These are phyloP conservation scores for Betula pendula DNA, from an alignment of 306 rosid genomes.

Conservation along the genomic window DNA sequence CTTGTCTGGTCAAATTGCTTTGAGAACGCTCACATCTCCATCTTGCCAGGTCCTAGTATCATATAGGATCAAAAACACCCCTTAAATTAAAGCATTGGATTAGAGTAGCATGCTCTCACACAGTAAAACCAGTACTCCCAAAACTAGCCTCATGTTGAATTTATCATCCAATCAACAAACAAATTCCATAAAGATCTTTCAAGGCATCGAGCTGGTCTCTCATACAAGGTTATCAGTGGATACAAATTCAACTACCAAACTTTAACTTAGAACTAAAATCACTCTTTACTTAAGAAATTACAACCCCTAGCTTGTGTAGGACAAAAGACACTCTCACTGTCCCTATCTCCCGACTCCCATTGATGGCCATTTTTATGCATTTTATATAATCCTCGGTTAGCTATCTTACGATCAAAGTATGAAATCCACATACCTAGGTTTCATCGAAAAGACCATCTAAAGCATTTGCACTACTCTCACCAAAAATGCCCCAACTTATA, in stretches of 20 bases:
- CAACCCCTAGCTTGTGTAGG: neutral
- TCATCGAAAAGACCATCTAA: neutral
- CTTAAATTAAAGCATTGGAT: neutral
- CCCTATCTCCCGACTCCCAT: neutral
- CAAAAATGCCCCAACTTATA: neutral
- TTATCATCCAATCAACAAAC: neutral
- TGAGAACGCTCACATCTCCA: neutral
- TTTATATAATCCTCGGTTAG: neutral
- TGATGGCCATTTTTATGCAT: neutral
- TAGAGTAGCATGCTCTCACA: conserved; percentile 6
- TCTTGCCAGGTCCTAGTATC: neutral
- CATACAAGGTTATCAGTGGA: neutral
- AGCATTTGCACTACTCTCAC: neutral
- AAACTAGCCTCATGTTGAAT: neutral
- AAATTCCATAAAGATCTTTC: neutral
- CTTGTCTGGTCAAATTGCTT: neutral
- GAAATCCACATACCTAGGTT: neutral
- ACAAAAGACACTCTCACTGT: neutral
- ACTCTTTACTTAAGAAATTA: neutral
- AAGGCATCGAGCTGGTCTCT: neutral
- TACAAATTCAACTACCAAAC: neutral
- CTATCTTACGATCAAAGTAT: neutral
- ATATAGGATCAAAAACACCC: neutral
- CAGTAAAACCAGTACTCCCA: neutral
- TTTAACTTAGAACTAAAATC: neutral